phyloP scores from a whole-genome alignment of 1,284 basidiomycete genomes.

The Ustilago lituana region DNA sequence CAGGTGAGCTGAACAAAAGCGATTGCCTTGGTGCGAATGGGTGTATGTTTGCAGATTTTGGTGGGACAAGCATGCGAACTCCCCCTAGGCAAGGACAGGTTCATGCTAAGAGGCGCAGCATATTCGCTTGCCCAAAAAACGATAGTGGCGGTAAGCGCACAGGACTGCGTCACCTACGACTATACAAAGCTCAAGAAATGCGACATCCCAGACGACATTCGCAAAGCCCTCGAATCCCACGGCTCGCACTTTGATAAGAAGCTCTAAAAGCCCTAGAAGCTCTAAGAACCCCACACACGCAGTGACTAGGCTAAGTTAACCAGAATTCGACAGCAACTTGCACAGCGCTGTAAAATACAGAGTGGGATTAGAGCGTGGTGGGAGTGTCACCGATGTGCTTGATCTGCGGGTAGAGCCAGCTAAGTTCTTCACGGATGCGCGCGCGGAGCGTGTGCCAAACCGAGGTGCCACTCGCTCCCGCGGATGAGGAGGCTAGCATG shows the following conservation, averaged over 20 bases:
- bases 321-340: too few species aligned
- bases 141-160: conserved; percentile 50
- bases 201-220: conserved; percentile 46
- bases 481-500: background rate
- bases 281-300: too few species aligned
- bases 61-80: conserved; percentile 47
- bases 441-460: conserved; percentile 30
- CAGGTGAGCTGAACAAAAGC: too few species aligned
- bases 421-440: conserved; percentile 30
- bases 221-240: conserved; percentile 20
- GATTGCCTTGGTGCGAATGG: too few species aligned
- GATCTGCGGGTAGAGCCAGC: conserved; percentile 37
- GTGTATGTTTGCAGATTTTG: conserved; percentile 48
- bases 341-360: too few species aligned
- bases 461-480: conserved; percentile 1
- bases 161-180: conserved; percentile 56
- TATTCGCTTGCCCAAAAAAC: conserved; percentile 48
- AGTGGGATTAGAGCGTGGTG: background rate
- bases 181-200: conserved; percentile 53
- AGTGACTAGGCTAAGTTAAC: too few species aligned
- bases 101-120: conserved; percentile 39
- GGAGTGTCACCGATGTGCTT: conserved; percentile 16
- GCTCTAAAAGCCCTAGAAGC: conserved; percentile 15
- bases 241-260: conserved; percentile 33
- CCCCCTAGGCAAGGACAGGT: conserved; percentile 45